phyloP scores from a whole-genome alignment of 1,284 basidiomycete species.

The Taiwanofungus camphoratus region DNA sequence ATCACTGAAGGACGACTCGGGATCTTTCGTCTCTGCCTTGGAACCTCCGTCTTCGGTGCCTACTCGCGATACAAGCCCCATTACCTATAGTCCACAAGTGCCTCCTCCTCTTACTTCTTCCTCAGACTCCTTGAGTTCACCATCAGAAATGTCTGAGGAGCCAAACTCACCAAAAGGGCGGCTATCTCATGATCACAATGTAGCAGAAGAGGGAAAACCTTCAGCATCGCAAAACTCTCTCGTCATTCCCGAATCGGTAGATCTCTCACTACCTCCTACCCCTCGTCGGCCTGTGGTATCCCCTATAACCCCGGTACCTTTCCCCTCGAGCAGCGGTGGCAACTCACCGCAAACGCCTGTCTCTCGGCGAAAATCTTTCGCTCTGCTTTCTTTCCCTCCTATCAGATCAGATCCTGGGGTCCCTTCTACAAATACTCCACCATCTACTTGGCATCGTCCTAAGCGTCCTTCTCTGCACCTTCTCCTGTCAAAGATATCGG shows the following conservation, averaged over 20 bases:
- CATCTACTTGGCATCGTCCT: constrained; percentile 21
- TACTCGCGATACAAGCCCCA: constrained; percentile 34
- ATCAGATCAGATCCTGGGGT: constrained; percentile 20
- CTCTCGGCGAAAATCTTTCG: constrained; percentile 32
- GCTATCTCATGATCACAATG: constrained; percentile 18
- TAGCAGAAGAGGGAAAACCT: constrained; percentile 10
- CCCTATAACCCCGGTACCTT: constrained; percentile 28
- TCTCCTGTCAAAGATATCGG: constrained; percentile 32
- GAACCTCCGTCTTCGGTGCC: constrained; percentile 29
- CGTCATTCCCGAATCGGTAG: constrained; percentile 23
- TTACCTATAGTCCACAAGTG: constrained; percentile 27
- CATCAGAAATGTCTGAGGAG: constrained; percentile 37
- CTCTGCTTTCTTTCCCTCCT: constrained; percentile 32
- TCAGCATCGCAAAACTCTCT: constrained; percentile 18
- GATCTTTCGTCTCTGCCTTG: constrained; percentile 28
- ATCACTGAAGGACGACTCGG: constrained; percentile 19
- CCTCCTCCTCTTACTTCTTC: constrained; percentile 40
- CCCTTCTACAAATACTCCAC: constrained; percentile 12
- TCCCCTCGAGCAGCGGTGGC: constrained; percentile 34
- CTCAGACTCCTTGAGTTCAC: constrained; percentile 38
- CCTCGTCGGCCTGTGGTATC: constrained; percentile 14
- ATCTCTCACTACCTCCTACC: constrained; percentile 24
- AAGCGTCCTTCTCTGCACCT: constrained; percentile 33
- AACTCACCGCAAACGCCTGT: constrained; percentile 28
- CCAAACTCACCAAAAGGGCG: constrained; percentile 27